Conservation (phyloP, 1,139 yeast species). For the Kodamaea anthophila region DNA sequence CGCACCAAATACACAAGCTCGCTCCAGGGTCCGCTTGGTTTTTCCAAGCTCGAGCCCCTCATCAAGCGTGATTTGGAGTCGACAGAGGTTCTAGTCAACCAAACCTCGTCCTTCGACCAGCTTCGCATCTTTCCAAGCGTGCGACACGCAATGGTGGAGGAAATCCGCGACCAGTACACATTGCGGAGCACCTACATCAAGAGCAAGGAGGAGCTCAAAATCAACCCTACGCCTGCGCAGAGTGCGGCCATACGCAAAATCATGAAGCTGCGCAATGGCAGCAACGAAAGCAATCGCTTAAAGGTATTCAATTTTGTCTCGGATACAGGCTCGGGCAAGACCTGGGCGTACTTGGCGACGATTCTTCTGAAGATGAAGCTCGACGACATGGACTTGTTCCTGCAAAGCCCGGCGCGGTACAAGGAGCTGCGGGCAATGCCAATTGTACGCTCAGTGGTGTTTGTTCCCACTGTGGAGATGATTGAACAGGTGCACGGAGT, state of each 20-base stretch:
- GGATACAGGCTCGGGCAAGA: conserved; percentile 95
- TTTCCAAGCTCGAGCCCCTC: conserved; percentile 8
- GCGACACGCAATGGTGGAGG: conserved; percentile 54
- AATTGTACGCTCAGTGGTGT: conserved; percentile 58
- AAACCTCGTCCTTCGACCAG: conserved; percentile 54
- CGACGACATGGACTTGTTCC: conserved; percentile 34
- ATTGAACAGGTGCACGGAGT: conserved; percentile 71
- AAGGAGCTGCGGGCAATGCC: conserved; percentile 26
- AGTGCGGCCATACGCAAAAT: conserved; percentile 41
- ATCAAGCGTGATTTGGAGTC: conserved; percentile 11
- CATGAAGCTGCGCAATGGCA: conserved; percentile 26
- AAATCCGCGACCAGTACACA: conserved; percentile 47
- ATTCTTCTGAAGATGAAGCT: conserved; percentile 62
- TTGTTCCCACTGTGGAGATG: conserved; percentile 86
- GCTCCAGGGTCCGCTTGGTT: conserved; percentile 7
- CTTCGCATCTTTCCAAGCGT: conserved; percentile 64
- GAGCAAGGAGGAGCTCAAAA: conserved; percentile 24
- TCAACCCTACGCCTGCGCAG: conserved; percentile 41
- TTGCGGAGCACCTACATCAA: conserved; percentile 30
- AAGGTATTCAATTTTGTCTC: conserved; percentile 82
- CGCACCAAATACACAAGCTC: conserved; percentile 1
- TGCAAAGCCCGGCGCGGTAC: conserved; percentile 25
- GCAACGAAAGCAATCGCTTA: conserved; percentile 33
- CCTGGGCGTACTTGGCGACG: conserved; percentile 84
- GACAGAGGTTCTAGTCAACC: conserved; percentile 15